These are phyloP conservation scores for Sclerotinia spermophila DNA, from an alignment of 2,329 filamentous ascomycete genomes.

Conservation along the genomic window DNA sequence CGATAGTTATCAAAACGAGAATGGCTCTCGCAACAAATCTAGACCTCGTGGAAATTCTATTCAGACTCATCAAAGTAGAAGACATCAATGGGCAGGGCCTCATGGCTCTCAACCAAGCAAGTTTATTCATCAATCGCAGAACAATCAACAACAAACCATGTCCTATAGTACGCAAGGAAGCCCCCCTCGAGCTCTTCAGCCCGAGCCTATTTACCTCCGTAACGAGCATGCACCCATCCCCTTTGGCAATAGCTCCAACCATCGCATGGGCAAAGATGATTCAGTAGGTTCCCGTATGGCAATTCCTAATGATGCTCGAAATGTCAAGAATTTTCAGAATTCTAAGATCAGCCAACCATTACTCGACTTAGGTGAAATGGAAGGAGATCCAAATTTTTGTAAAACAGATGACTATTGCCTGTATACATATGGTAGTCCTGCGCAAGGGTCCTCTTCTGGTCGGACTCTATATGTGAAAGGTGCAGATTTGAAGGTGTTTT, in stretches of 20 bases:
- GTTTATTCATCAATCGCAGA: not conserved
- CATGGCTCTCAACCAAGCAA: not conserved
- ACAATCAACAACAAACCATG: not conserved
- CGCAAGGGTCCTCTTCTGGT: not conserved
- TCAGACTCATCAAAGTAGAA: not conserved
- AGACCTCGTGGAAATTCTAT: not conserved
- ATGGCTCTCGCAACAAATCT: not conserved
- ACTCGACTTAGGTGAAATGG: not conserved
- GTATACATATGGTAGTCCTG: not conserved
- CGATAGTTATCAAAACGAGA: not conserved
- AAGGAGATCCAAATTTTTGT: slow-evolving; percentile 2
- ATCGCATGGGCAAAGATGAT: not conserved
- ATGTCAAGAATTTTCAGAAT: not conserved
- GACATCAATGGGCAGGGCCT: not conserved
- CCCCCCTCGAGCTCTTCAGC: not conserved
- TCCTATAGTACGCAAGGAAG: slow-evolving; percentile 1
- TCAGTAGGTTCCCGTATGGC: not conserved
- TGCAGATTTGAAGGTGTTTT: slow-evolving; percentile 19
- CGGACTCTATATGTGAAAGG: slow-evolving; percentile 25
- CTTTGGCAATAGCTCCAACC: not conserved
- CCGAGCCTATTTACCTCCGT: slow-evolving; percentile 19
- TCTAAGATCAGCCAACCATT: not conserved
- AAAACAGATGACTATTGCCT: not conserved
- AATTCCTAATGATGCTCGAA: slow-evolving; percentile 16
- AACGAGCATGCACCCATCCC: slow-evolving; percentile 2